Percentiles rank a stretch among this genome's conserved stretches.
These are phyloP conservation scores for Drosera spatulata DNA, from an alignment of 179 eudicot genomes.

Conservation along the genomic window DNA sequence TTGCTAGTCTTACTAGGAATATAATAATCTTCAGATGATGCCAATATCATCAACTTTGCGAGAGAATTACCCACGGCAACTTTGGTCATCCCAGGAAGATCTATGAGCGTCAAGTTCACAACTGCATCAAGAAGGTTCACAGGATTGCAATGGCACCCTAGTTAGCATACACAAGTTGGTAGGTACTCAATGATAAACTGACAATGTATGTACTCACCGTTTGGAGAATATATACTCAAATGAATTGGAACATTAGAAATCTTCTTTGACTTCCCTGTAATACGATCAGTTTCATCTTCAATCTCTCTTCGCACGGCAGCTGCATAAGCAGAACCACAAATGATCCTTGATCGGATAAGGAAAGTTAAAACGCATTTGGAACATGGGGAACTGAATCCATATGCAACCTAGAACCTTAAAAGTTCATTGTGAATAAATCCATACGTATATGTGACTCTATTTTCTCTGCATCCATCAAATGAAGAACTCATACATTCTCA, in stretches of 20 bases:
- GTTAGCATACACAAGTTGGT: no score
- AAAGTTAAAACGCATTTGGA: neutral
- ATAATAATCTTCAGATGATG: neutral
- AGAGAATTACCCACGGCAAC: conserved; percentile 89
- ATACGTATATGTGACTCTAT: no score
- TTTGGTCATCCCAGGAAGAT: conserved; percentile 99
- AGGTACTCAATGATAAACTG: no score
- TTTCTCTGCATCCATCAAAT: neutral
- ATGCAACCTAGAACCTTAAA: no score
- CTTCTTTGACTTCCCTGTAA: conserved; percentile 77
- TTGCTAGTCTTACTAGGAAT: no score
- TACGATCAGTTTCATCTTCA: conserved; percentile 95
- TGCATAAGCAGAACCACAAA: conserved; percentile 18
- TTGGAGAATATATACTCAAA: conserved; percentile 90
- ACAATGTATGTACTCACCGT: conserved; percentile 36
- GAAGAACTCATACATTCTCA: neutral
- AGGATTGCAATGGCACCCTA: no score
- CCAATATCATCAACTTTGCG: neutral
- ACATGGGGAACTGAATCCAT: no score
- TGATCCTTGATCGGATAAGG: conserved; percentile 4
- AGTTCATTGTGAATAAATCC: no score
- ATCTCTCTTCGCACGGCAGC: conserved; percentile 98
- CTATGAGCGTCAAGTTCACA: conserved; percentile 91
- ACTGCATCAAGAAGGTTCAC: conserved; percentile 33
- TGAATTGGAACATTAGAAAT: conserved; percentile 94